phyloP scores from a whole-genome alignment of 2,329 filamentous ascomycete species.

The Penicillium glabrum region DNA sequence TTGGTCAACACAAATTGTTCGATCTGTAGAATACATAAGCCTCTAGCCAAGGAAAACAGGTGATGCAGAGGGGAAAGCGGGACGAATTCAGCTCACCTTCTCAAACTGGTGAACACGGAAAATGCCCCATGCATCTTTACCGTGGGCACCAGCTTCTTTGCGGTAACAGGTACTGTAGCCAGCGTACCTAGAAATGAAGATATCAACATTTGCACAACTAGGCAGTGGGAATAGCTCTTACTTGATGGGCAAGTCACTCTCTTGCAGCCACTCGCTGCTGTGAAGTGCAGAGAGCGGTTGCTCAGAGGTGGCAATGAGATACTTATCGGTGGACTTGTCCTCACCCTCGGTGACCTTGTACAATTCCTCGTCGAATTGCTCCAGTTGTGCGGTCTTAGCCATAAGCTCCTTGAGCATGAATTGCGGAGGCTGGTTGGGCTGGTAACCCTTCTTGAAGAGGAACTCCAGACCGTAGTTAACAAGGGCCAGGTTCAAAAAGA shows the following conservation, averaged over 20 bases:
- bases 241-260: slow-evolving; percentile 84
- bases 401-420: slow-evolving; percentile 96
- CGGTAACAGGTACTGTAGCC: slow-evolving; percentile 95
- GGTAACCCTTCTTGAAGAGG: slow-evolving; percentile 77
- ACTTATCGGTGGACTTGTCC: slow-evolving; percentile 85
- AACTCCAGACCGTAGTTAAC: slow-evolving; percentile 95
- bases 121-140: slow-evolving; percentile 94
- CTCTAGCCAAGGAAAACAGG: not conserved
- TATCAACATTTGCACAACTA: slow-evolving; percentile 3
- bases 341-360: slow-evolving; percentile 91
- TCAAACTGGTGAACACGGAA: slow-evolving; percentile 99
- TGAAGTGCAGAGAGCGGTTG: slow-evolving; percentile 93
- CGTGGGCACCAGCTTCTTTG: slow-evolving; percentile 89
- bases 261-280: slow-evolving; percentile 87
- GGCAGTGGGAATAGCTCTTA: slow-evolving; percentile 35
- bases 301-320: slow-evolving; percentile 80
- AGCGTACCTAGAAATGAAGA: slow-evolving; percentile 56
- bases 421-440: slow-evolving; percentile 79
- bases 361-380: slow-evolving; percentile 95
- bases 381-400: slow-evolving; percentile 96
- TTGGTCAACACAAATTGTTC: slow-evolving; percentile 80
- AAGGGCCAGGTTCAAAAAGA: slow-evolving; percentile 88
- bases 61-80: not conserved
- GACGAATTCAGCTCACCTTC: slow-evolving; percentile 56
- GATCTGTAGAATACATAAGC: slow-evolving; percentile 46